Base-by-base conservation (phyloP, 2,329 filamentous ascomycete species). In the Trichoderma polysporum region DNA sequence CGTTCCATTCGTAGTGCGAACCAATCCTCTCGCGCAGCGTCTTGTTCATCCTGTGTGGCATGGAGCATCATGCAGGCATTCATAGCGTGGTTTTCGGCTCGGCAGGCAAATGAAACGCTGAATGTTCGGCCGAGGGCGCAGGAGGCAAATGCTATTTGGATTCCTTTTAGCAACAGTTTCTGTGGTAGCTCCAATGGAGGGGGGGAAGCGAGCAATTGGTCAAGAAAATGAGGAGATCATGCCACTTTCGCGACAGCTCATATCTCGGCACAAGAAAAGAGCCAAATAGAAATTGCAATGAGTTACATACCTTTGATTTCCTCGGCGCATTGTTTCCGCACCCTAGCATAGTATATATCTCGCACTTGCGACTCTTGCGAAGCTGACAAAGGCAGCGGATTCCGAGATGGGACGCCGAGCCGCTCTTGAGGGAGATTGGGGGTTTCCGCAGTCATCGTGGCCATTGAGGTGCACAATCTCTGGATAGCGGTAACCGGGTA, bases 11-110 rank as follows among this genome's bases (percentile, higher is more conserved):
- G 86, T 70, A 87, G 85, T 60, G 88, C 87, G 78, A 98, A 98
- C 95, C 95, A 99, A 77, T 98, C 93, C 78, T 93, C 91, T 61
- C 95, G 85, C 70, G 95, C 95, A 27, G 88, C 89, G 80, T 99
- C 95, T 79, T 96, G 87, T 77, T 96, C 92, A 64, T 86, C 88
- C 70, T 89, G 91, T 70, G 92, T 96, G 65, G 94, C 94, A 81
- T 96, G 91, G 66, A 85, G 79, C 72, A 94, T 85, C 93, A 99
- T 97, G 82, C 95, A 99, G 69, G 83, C 85, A 81, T 99, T 99
- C 95, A 99, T 99, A 39, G 85, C 84, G 69, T 90, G 88, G 74
- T 93, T 91, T 75, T 94, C 86, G 57, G 85, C 80, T 63, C 93
- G 90, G 82, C 95, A 99, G 62, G 89, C 86, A 83, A 95, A 97